phyloP scores from a whole-genome alignment of 1,284 basidiomycete genomes.

The Salmacisia buchloeana region DNA sequence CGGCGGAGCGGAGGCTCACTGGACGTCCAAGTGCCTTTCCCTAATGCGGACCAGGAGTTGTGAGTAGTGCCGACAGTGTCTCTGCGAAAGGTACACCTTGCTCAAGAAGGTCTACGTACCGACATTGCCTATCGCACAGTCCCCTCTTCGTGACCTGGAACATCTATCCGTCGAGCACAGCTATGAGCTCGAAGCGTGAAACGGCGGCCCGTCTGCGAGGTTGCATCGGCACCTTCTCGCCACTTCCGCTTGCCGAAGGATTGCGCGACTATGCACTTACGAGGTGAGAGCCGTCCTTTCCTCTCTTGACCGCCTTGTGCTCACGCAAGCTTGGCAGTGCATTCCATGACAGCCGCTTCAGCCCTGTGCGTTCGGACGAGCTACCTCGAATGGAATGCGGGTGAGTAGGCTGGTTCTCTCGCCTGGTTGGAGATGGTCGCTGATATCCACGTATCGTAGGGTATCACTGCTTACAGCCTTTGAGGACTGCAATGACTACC shows the following conservation, averaged over 20 bases:
- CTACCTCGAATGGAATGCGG: slow-evolving; percentile 74
- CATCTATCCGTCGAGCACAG: slow-evolving; percentile 53
- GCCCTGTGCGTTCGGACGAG: slow-evolving; percentile 69
- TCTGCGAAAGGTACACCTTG: slow-evolving; percentile 22
- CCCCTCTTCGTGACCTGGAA: slow-evolving; percentile 98
- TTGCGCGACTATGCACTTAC: slow-evolving; percentile 82
- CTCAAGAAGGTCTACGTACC: slow-evolving; percentile 10
- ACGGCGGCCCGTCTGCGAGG: slow-evolving; percentile 67
- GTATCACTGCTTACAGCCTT: slow-evolving; percentile 89
- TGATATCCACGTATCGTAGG: slow-evolving; percentile 54
- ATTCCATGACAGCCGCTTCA: slow-evolving; percentile 56
- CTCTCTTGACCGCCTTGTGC: not conserved
- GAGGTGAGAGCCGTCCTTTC: slow-evolving; percentile 55
- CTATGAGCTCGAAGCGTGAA: slow-evolving; percentile 54
- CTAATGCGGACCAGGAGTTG: slow-evolving; percentile 33
- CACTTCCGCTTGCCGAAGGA: slow-evolving; percentile 68
- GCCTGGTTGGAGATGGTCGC: not conserved
- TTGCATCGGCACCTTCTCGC: slow-evolving; percentile 90
- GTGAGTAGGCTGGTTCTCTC: too few relatives aligned
- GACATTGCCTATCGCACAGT: slow-evolving; percentile 55
- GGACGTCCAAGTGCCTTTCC: slow-evolving; percentile 21
- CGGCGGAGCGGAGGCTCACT: not conserved
- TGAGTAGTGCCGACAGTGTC: slow-evolving; percentile 18
- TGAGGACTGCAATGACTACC: slow-evolving; percentile 73
- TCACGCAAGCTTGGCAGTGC: slow-evolving; percentile 43